Conservation (phyloP, 768 basidiomycete species). For the Piloderma croceum region DNA sequence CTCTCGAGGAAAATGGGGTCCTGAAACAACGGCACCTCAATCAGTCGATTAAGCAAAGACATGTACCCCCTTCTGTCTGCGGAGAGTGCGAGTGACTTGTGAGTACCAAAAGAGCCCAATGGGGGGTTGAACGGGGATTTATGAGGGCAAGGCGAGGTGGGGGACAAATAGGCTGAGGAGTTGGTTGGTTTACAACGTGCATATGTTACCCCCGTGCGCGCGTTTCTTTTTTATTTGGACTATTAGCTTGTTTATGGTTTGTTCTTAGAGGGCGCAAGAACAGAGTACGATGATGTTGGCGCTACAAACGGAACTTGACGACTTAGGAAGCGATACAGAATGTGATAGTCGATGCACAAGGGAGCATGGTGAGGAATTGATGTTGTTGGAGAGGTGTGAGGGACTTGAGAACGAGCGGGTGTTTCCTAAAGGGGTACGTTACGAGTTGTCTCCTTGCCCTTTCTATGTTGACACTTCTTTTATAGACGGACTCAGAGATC, state of each 20-base stretch:
- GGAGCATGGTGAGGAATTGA: slow-evolving; percentile 68
- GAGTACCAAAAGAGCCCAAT: slow-evolving; percentile 74
- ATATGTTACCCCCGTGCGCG: slow-evolving; percentile 58
- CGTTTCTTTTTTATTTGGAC: not conserved
- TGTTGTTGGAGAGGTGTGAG: slow-evolving; percentile 62
- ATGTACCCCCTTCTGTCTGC: no score
- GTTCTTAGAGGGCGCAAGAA: slow-evolving; percentile 62
- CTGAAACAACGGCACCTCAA: no score
- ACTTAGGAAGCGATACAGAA: slow-evolving; percentile 56
- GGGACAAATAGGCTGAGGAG: slow-evolving; percentile 44
- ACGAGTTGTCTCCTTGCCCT: slow-evolving; percentile 12
- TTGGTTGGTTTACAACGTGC: slow-evolving; percentile 64
- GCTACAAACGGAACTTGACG: slow-evolving; percentile 78
- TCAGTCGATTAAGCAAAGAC: no score
- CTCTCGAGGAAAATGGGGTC: no score
- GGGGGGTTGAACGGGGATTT: slow-evolving; percentile 76
- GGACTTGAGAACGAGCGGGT: slow-evolving; percentile 58
- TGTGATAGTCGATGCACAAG: slow-evolving; percentile 51
- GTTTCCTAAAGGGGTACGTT: slow-evolving; percentile 35
- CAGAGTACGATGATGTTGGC: slow-evolving; percentile 59
- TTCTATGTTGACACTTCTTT: not conserved
- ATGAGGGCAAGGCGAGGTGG: slow-evolving; percentile 50
- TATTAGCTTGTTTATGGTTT: not conserved
- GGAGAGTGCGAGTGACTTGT: slow-evolving; percentile 31
- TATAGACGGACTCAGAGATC: slow-evolving; percentile 55